Evolutionary conservation across 148 eudicot species (phyloP), one percentile per base, ranked within the genome.

Genomic region (Polygonum aviculare): DNA sequence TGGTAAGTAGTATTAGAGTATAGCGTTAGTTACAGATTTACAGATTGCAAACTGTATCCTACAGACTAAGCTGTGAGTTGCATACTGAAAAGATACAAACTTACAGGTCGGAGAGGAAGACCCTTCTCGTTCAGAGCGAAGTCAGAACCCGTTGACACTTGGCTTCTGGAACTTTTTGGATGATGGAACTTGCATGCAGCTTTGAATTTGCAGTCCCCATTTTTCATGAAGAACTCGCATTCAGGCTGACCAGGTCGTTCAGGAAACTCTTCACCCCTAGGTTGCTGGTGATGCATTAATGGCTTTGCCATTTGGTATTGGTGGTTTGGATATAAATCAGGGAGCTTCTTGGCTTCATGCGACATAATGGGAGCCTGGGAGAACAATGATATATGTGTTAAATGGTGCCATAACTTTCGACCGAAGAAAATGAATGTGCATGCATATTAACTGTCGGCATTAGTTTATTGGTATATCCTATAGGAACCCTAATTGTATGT

Each of bases 221-320:
- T 88, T 81, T 82, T 88, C 81, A 82, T 80, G 78, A 85, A 90
- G 80, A 76, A 86, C 18, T 81, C 86, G 21, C 91, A 90, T 49
- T 83, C 88, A 3, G 87, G 86, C 75, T 78, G 82, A 73, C 89
- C 88, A 44, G 85, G 88, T 45, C 94, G 90, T 75, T 86, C 86
- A 36, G 94, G 94, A 78, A 76, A 88, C 77, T 87, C 88, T 41
- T 79, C 87, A 83, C 76, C 69, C 33, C 77, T 81, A 41, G 77
- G 85, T 45, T 57, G 83, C 70, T 80, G 83, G 7, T 76, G 79
- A 69, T 78, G 79, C 50, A 59, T 26, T 36, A 31, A 80, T 67
- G 72, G 48, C 69, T 36, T 73, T 39, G 80, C 80, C 45, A 65
- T 80, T 57, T 71, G 77, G 74, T 78, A 79, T 50, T 33, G 50